Percentiles rank a stretch among this genome's conserved stretches.
Conservation (phyloP, 148 eudicot genomes). For the Arctostaphylos glauca region DNA sequence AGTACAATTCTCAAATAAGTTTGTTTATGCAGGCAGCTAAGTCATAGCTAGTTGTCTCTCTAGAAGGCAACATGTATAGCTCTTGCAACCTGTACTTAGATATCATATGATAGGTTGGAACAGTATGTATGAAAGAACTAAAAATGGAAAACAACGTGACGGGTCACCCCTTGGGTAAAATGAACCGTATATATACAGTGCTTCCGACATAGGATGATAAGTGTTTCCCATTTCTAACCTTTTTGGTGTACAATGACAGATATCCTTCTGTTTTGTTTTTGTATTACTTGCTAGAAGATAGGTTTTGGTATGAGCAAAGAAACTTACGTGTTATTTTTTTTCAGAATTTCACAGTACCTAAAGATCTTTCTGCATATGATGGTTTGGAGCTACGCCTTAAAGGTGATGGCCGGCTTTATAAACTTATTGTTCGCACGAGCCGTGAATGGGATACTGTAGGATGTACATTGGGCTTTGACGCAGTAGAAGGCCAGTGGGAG, state of each 20-base stretch:
- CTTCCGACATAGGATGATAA: neutral
- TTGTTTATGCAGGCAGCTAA: conserved; percentile 4
- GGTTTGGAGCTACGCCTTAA: conserved; percentile 82
- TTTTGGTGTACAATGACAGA: neutral
- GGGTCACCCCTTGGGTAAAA: neutral
- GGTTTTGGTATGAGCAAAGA: neutral
- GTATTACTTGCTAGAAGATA: neutral
- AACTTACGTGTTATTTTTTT: conserved; percentile 17
- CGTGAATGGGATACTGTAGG: conserved; percentile 97
- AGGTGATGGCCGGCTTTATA: conserved; percentile 91
- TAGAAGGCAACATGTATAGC: neutral
- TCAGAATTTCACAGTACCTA: conserved; percentile 81
- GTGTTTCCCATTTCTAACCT: neutral
- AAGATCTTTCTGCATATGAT: conserved; percentile 91
- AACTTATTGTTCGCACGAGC: conserved; percentile 87
- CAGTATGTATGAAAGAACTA: neutral
- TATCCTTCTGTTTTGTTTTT: neutral
- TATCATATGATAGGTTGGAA: neutral
- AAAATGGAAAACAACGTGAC: neutral
- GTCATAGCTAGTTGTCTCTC: neutral
- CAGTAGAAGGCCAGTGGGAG: conserved; percentile 94
- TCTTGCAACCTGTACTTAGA: neutral
- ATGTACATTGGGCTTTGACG: conserved; percentile 81
- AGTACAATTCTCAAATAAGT: neutral
- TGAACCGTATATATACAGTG: neutral